phyloP scores from a whole-genome alignment of 805 yeast genomes.

The Saturnispora dispora region DNA sequence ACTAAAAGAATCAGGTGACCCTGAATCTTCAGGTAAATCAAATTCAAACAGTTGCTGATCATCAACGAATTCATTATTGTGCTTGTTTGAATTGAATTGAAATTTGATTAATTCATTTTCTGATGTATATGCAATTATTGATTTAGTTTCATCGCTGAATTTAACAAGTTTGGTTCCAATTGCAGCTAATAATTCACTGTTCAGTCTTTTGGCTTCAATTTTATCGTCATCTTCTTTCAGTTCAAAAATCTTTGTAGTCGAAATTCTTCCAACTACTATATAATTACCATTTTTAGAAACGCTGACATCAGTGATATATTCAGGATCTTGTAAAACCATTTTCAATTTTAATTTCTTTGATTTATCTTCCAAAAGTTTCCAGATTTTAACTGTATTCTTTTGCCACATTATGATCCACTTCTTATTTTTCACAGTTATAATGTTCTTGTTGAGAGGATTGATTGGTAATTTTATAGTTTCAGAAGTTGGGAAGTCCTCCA shows the following conservation, averaged over 20 bases:
- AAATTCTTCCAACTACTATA: conserved; percentile 63
- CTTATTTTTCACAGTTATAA: conserved; percentile 34
- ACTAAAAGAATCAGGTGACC: conserved; percentile 1
- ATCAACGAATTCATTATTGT: conserved; percentile 31
- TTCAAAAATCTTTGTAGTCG: conserved; percentile 59
- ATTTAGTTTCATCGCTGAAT: conserved; percentile 34
- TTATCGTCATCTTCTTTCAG: conserved; percentile 38
- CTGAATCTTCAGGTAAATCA: conserved; percentile 22
- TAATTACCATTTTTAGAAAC: conserved; percentile 57
- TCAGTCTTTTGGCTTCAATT: conserved; percentile 43
- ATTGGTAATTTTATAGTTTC: conserved; percentile 63
- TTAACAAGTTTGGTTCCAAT: conserved; percentile 48
- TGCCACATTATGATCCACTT: conserved; percentile 68
- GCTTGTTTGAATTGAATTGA: conserved; percentile 31
- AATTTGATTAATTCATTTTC: conserved; percentile 43
- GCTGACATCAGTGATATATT: conserved; percentile 61
- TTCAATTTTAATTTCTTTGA: conserved; percentile 56
- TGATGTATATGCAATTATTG: conserved; percentile 42
- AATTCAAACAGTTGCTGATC: conserved; percentile 26
- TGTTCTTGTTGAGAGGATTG: conserved; percentile 17
- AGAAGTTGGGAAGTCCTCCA: conserved; percentile 61
- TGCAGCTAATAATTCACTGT: conserved; percentile 31
- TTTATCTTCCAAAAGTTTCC: conserved; percentile 42
- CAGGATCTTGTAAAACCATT: conserved; percentile 62
- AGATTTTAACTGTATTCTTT: conserved; percentile 71